Conservation (phyloP, 2,329 filamentous ascomycete species). For the Pestalotiopsis sp. region DNA sequence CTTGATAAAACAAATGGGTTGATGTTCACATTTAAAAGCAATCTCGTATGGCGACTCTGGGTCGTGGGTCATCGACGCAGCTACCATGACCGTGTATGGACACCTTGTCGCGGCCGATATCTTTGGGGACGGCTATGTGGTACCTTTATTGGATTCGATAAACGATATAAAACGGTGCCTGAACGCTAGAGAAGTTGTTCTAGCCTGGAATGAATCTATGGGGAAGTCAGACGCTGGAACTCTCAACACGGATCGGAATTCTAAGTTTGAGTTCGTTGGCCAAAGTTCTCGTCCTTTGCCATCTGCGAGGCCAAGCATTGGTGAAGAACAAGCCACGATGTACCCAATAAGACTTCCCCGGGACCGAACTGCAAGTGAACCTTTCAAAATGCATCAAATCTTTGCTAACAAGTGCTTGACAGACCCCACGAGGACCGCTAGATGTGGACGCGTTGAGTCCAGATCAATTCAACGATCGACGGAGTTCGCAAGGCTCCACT, state of each 20-base stretch:
- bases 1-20: accelerated
- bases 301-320: too few species aligned
- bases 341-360: too few species aligned
- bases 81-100: background rate
- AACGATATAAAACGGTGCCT: background rate
- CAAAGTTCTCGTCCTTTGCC: too few species aligned
- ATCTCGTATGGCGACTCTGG: background rate
- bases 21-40: background rate
- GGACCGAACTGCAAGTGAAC: too few species aligned
- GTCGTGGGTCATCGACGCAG: background rate
- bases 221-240: too few species aligned
- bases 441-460: too few species aligned
- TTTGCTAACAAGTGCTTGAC: background rate
- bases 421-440: background rate
- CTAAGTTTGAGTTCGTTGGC: too few species aligned
- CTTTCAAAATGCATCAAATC: too few species aligned
- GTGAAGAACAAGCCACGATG: too few species aligned
- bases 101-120: background rate
- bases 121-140: background rate
- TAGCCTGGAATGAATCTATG: background rate
- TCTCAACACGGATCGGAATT: too few species aligned
- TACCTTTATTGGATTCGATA: background rate
- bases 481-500: too few species aligned
- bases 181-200: background rate
- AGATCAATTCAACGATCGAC: too few species aligned